Evolutionary conservation across 768 basidiomycete genomes (phyloP), one percentile per base, ranked within the genome.

Genomic region (Exsudoporus frostii): DNA sequence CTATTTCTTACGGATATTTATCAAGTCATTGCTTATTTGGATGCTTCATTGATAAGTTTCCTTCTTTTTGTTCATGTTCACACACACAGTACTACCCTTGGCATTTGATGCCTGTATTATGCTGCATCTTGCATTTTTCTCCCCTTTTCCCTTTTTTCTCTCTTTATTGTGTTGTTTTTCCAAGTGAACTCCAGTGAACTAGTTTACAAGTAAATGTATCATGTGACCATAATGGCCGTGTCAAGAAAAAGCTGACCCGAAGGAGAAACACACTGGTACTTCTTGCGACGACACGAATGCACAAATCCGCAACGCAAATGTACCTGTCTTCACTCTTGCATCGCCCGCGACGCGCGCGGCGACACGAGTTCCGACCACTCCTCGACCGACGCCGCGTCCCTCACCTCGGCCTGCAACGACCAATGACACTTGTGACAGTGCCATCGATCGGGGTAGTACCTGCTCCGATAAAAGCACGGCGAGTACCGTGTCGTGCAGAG

Each of bases 401-500:
- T 25, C 13, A 25, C 10, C 46, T 53, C 51, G 34, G 24, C 8
- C 20, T 57, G 45, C 37, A 57, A 45, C 19, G 66, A 46, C 53
- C 63, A 73, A 50, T 79, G 68, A 61, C 80, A 81, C 57, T 70
- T 72, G 57, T 81, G 80, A 59, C 79, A 81, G 34, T 73, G 59
- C 63, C 60, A 66, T 50, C 59, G 60, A 55, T 62, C 61, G 56
- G 65, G 55, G 42, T 52, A 48, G 46, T 59, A 54, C 42, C 29
- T 65, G 48, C 48, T 71, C 58, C 74, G 79, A 67, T 92, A 84
- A 70, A 92, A 93, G 45, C 79, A 80, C 3, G 90, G 90, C 17
- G 90, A 90, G 66, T 79, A 89, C 53, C 80, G 79, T 2, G 90
- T 85, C 38, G 72, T 67, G 66, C 90, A 93, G 25, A 73, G 71